Evolutionary conservation across 768 basidiomycete genomes (phyloP).

Genomic region (Mycena amicta): DNA sequence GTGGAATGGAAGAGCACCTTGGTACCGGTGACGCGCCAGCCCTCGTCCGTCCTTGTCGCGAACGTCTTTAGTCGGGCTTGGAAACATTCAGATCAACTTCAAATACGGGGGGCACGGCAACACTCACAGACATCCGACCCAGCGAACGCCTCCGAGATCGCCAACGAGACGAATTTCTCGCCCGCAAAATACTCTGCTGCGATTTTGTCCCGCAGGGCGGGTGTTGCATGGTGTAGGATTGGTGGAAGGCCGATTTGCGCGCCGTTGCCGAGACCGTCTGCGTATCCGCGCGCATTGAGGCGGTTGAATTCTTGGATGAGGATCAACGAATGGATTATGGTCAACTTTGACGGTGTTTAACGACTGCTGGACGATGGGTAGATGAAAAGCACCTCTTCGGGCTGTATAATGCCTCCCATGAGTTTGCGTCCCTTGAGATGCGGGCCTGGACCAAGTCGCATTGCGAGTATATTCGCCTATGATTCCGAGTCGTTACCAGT

Average conservation of each 20-base stretch:
- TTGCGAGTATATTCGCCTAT: neutral
- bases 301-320: neutral
- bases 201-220: neutral
- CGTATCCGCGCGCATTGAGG: slow-evolving; percentile 49
- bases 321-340: neutral
- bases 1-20: neutral
- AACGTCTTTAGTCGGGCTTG: neutral
- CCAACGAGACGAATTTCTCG: neutral
- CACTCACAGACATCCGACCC: neutral
- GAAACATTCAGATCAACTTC: neutral
- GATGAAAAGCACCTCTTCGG: neutral
- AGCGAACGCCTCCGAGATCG: neutral
- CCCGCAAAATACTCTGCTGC: neutral
- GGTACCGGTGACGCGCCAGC: neutral
- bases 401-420: neutral
- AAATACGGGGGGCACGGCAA: no score
- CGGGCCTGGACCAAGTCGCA: neutral
- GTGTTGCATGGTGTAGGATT: slow-evolving; percentile 49
- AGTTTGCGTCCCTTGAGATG: neutral
- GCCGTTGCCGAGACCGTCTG: slow-evolving; percentile 55
- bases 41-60: neutral
- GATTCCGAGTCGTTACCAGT: no score
- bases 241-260: slow-evolving; percentile 77
- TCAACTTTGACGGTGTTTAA: neutral
- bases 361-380: neutral